Evolutionary conservation across 768 basidiomycete species (phyloP).

Genomic region (Lentinula raphanica): DNA sequence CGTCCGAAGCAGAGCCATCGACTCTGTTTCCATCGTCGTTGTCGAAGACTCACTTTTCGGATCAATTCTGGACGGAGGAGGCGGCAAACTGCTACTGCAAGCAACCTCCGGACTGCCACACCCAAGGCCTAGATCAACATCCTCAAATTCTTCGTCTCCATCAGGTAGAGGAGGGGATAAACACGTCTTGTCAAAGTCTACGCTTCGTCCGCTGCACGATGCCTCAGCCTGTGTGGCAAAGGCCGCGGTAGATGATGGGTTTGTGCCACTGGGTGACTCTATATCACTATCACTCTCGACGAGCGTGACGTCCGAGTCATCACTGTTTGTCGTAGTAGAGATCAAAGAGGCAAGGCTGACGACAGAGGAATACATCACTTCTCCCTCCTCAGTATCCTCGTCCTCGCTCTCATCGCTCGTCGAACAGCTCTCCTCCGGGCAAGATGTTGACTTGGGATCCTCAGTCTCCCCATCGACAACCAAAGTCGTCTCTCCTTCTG

Average conservation of each 20-base stretch:
- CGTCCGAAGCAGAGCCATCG: not conserved
- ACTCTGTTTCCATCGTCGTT: not conserved
- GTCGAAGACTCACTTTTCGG: not conserved
- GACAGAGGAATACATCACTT: conserved; percentile 17
- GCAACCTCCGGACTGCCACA: not conserved
- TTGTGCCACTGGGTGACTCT: conserved; percentile 14
- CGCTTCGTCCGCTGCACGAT: not conserved
- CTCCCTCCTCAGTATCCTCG: conserved; percentile 19
- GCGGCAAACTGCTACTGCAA: not conserved
- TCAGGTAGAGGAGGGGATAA: not conserved
- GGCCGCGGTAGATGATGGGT: not conserved
- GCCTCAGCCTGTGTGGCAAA: not conserved
- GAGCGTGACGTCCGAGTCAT: conserved; percentile 54
- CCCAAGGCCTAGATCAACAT: not conserved
- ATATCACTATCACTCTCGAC: conserved; percentile 44
- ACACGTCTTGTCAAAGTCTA: conserved; percentile 1
- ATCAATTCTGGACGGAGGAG: not conserved
- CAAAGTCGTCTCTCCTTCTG: not conserved
- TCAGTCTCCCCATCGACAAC: not conserved
- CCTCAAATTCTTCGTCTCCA: not conserved
- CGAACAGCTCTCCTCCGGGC: not conserved
- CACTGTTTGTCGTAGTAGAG: conserved; percentile 27
- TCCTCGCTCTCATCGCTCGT: conserved; percentile 7
- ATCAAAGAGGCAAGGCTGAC: conserved; percentile 30
- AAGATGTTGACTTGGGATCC: not conserved